A percentile compares a stretch with the other conserved stretches of the same genome.
phyloP scores from a whole-genome alignment of 805 yeast genomes.

The Starmerella apicola region DNA sequence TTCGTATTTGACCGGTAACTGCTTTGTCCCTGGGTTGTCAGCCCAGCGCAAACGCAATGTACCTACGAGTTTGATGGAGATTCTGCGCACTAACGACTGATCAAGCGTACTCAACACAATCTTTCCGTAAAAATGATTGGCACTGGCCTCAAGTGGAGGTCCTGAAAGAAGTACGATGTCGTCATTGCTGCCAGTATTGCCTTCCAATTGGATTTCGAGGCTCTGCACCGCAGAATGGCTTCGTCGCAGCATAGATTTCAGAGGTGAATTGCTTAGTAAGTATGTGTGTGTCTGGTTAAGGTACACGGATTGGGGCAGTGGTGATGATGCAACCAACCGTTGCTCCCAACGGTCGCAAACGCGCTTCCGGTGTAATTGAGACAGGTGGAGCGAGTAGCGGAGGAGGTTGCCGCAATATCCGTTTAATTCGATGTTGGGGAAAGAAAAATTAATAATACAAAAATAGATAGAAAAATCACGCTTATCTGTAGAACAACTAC shows the following conservation, averaged over 20 bases:
- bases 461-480: too few relatives aligned
- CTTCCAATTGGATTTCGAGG: constrained; percentile 18
- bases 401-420: too few relatives aligned
- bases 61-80: constrained; percentile 54
- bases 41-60: constrained; percentile 55
- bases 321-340: too few relatives aligned
- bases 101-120: constrained; percentile 67
- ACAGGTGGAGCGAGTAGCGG: too few relatives aligned
- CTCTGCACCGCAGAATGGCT: constrained; percentile 17
- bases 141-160: constrained; percentile 58
- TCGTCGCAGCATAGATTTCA: constrained; percentile 17
- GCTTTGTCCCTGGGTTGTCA: constrained; percentile 26
- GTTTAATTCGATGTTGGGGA: too few relatives aligned
- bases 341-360: too few relatives aligned
- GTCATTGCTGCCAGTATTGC: constrained; percentile 19
- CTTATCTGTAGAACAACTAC: too few relatives aligned
- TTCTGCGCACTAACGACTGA: constrained; percentile 53
- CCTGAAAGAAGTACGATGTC: constrained; percentile 74
- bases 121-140: constrained; percentile 63
- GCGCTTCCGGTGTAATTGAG: too few relatives aligned
- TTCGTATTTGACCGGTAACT: constrained; percentile 32
- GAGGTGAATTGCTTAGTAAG: too few relatives aligned
- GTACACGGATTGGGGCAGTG: too few relatives aligned
- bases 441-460: too few relatives aligned
- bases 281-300: too few relatives aligned